Evolutionary conservation across 768 basidiomycete species (phyloP), one percentile per base, ranked within the genome.

Genomic region (Boletus bicolor): DNA sequence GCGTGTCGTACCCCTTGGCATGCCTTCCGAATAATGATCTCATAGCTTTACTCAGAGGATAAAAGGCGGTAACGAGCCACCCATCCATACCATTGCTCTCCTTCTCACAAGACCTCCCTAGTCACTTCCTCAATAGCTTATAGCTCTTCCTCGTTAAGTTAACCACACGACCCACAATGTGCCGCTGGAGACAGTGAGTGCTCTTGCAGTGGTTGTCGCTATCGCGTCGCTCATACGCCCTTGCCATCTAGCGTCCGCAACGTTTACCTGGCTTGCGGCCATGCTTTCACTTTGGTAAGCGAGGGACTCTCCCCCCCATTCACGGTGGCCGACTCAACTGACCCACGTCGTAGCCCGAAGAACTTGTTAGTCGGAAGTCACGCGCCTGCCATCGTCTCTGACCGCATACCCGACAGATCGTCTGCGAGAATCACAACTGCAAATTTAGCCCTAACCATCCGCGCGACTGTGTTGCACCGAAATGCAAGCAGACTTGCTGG

Each of bases 391-490:
- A 46, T 26, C 38, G 19, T 44, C 48, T 37, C 63, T 61, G 34
- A 67, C 44, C 24, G 28, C 44, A 43, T 44, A 10, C 21, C n/a
- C 26, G n/a, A 38, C 65, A 84, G 83, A 67, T 82, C 42, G 56
- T 63, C 39, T 84, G 83, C 66, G 71, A 76, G 11, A 73, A 66
- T 53, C 57, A 59, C 34, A 72, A 70, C 44, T 86, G 85, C 69
- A 81, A 72, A 54, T 83, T 84, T 63, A 84, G 83, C 49, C 76
- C 82, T 0, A 72, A 68, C 51, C 84, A 85, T 57, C 79, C 80
- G 0, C 54, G 54, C 1, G 67, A 63, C 36, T 83, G 82, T 51
- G 64, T 55, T 0, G 74, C 67, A 7, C 79, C 79, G 0, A 32
- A 32, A 2, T 85, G 83, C 72, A 76, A 54, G n/a, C 63, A 66